These are phyloP conservation scores for Hirschioporus abietinus DNA, from an alignment of 768 basidiomycete genomes.

Conservation along the genomic window DNA sequence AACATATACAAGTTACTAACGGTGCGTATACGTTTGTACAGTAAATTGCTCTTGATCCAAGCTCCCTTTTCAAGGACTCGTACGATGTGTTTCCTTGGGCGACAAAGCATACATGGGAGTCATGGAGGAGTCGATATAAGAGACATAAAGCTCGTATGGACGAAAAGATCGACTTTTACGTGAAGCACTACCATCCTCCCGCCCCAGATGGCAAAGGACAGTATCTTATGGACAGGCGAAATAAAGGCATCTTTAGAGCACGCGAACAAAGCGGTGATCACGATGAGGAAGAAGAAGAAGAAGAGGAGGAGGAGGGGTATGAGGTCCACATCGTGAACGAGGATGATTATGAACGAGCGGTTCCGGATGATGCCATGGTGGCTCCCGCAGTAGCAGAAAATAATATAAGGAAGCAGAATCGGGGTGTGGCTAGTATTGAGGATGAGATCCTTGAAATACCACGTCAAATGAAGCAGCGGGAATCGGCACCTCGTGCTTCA, in stretches of 20 bases:
- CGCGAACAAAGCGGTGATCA: background rate
- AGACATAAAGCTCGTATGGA: constrained; percentile 32
- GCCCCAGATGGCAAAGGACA: constrained; percentile 8
- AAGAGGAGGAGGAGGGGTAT: background rate
- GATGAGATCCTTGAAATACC: background rate
- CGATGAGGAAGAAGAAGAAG: background rate
- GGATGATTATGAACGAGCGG: background rate
- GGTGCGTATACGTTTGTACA: background rate
- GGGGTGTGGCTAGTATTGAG: background rate
- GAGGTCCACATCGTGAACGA: background rate
- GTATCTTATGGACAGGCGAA: background rate
- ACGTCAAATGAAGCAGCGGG: background rate
- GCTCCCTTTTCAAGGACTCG: background rate
- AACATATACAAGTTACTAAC: constrained; percentile 10
- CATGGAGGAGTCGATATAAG: constrained; percentile 46
- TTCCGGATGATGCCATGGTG: background rate
- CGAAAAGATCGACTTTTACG: constrained; percentile 26
- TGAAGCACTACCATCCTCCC: constrained; percentile 19
- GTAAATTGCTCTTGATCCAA: background rate
- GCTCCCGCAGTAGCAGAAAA: background rate
- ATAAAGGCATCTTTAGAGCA: background rate
- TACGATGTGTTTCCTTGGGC: constrained; percentile 31
- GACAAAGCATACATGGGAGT: constrained; percentile 35
- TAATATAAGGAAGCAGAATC: background rate
- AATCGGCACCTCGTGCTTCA: too few species aligned